Conservation (phyloP, 345 rosid genomes). For the Aquilaria yunnanensis region DNA sequence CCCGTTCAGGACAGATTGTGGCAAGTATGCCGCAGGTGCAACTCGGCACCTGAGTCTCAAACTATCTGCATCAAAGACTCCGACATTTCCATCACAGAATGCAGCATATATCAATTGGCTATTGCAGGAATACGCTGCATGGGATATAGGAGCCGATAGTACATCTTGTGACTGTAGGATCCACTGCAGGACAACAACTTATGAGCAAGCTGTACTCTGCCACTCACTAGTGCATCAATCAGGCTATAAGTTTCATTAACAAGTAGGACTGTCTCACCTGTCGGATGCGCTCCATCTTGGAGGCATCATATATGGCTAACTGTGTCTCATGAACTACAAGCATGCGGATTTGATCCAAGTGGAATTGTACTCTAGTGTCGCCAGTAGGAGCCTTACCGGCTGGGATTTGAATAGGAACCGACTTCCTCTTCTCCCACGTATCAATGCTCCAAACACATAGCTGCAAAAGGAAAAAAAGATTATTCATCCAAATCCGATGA, state of each 20-base stretch:
- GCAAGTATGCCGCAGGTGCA: slow-evolving; percentile 53
- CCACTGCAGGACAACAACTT: slow-evolving; percentile 49
- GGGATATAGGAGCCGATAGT: slow-evolving; percentile 62
- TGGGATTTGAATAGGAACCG: slow-evolving; percentile 51
- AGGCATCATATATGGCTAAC: slow-evolving; percentile 69
- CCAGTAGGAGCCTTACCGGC: slow-evolving; percentile 58
- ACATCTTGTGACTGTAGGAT: slow-evolving; percentile 72
- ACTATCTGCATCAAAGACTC: slow-evolving; percentile 69
- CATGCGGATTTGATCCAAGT: slow-evolving; percentile 61
- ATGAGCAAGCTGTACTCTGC: not conserved
- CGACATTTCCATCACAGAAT: slow-evolving; percentile 66
- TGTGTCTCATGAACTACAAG: slow-evolving; percentile 84
- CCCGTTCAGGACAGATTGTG: slow-evolving; percentile 48
- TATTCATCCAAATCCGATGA: not conserved
- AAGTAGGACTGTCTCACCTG: slow-evolving; percentile 38
- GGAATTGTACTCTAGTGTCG: slow-evolving; percentile 77
- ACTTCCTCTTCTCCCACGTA: slow-evolving; percentile 85
- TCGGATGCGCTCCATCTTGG: slow-evolving; percentile 69
- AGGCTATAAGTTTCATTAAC: not conserved
- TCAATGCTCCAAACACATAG: slow-evolving; percentile 80
- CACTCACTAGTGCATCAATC: no score
- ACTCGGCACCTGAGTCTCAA: slow-evolving; percentile 69
- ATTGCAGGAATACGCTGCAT: slow-evolving; percentile 70
- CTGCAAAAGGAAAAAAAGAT: slow-evolving; percentile 22
- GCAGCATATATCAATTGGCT: slow-evolving; percentile 70